A percentile compares a stretch with the other conserved stretches of the same genome.
Conservation (phyloP, 176 grass and related monocot genomes). For the Typha latifolia region DNA sequence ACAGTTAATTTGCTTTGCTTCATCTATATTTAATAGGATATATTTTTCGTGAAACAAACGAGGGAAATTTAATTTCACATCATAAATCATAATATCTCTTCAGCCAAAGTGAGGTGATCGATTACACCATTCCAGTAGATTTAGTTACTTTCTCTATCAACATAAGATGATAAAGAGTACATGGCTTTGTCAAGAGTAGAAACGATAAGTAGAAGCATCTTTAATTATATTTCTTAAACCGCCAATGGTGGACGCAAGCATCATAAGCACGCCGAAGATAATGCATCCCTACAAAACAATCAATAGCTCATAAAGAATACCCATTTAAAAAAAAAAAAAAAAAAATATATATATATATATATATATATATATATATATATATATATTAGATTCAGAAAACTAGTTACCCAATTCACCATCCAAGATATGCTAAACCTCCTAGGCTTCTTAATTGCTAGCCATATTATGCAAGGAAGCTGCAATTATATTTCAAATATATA, state of each 20-base stretch:
- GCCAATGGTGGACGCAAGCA: conserved; percentile 1
- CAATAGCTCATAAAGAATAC: too few species aligned
- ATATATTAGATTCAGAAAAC: not conserved
- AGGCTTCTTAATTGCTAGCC: conserved; percentile 16
- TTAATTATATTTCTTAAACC: conserved; percentile 2
- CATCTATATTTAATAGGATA: conserved; percentile 19
- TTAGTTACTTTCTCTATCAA: too few species aligned
- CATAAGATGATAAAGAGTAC: not conserved
- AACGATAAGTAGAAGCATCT: conserved; percentile 5
- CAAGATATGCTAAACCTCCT: conserved; percentile 17
- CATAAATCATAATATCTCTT: too few species aligned
- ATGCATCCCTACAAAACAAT: not conserved
- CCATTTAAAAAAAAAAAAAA: too few species aligned
- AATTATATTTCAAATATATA: too few species aligned
- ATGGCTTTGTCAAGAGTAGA: not conserved
- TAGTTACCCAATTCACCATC: conserved; percentile 8
- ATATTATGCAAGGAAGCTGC: conserved; percentile 17
- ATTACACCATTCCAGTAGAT: too few species aligned
- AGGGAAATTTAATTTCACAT: not conserved
- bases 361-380: not conserved
- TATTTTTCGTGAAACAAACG: conserved; percentile 32
- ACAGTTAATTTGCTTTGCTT: not conserved
- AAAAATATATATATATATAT: not conserved
- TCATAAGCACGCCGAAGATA: conserved; percentile 6
- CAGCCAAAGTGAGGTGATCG: too few species aligned